These are phyloP conservation scores for Coemansia furcata DNA, from an alignment of 192 early-diverging fungal species.

Conservation along the genomic window DNA sequence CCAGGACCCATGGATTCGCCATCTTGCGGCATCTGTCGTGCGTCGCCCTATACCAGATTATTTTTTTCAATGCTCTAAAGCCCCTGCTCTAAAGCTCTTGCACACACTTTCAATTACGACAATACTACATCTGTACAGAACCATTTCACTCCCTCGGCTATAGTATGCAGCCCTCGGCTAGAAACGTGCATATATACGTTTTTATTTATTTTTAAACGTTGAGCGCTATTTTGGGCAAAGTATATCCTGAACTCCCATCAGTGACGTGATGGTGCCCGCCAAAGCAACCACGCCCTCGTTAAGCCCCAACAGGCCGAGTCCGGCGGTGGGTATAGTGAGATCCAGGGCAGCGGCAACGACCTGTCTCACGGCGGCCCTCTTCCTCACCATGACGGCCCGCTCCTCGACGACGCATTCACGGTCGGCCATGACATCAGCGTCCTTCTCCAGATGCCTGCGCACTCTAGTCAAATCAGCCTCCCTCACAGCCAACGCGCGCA, in stretches of 20 bases:
- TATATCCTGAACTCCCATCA: constrained; percentile 50
- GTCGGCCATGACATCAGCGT: constrained; percentile 29
- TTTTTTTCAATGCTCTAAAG: constrained; percentile 48
- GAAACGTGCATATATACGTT: background rate
- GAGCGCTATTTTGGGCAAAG: background rate
- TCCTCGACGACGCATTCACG: constrained; percentile 37
- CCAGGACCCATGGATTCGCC: constrained; percentile 29
- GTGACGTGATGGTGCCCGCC: constrained; percentile 54
- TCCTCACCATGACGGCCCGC: constrained; percentile 13
- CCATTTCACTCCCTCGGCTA: background rate
- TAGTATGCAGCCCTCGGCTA: background rate
- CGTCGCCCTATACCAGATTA: constrained; percentile 47
- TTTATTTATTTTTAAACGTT: background rate
- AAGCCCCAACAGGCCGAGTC: constrained; percentile 41
- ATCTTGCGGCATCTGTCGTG: constrained; percentile 36
- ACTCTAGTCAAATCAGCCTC: constrained; percentile 37
- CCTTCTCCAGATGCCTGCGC: constrained; percentile 26
- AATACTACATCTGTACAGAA: constrained; percentile 4
- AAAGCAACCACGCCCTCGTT: constrained; percentile 56
- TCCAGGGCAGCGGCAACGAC: constrained; percentile 45
- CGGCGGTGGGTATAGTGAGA: constrained; percentile 46
- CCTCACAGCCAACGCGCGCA: constrained; percentile 21
- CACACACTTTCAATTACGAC: background rate
- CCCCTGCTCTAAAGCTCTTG: background rate
- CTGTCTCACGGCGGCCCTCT: constrained; percentile 14